Evolutionary conservation across 352 stramenopile species (phyloP), one percentile per base, ranked within the genome.

Genomic region (Pythium vanterpoolii): DNA sequence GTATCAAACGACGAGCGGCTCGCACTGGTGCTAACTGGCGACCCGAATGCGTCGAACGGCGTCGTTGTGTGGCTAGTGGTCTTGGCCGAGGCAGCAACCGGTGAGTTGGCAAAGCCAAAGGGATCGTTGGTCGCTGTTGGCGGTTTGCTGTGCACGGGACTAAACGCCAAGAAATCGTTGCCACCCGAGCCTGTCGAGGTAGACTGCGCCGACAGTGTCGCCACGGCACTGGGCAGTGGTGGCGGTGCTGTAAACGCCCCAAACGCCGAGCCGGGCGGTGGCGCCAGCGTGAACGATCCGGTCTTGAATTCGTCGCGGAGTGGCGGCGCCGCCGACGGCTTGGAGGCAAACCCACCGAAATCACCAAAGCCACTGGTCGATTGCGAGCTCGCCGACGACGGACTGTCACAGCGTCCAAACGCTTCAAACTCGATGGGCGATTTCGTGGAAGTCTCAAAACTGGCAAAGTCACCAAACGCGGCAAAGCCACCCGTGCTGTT

Each of bases 381-480:
- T 18, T 60, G 39, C 8, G 61, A 55, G 49, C 46, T 63, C 21
- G 60, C 55, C 5, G 60, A 55, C 10, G 48, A 60, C 1, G 46
- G 54, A 19, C 46, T 67, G n/a, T 65, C 64, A 44, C 74, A 77
- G 8, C 56, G 36, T 9, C 59, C 72, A 42, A 85, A 85, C n/a
- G 71, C 73, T 6, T 58, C 62, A 27, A 77, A 75, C 18, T 68
- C 62, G 18, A 66, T 69, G 5, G 64, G 50, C 30, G 74, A 67
- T 46, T 69, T 72, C 36, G 71, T 74, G 42, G 69, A 66, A 31
- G 82, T 48, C 14, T 67, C 69, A 59, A 95, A 95, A 45, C 69
- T 75, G 8, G 83, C 88, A 53, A 96, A 96, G 40, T 96, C 86
- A 21, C 77, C 80, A 63, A 90, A 90, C 14, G 62, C 51, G 5